Conservation (phyloP, 148 eudicot species). For the Fagopyrum esculentum region DNA sequence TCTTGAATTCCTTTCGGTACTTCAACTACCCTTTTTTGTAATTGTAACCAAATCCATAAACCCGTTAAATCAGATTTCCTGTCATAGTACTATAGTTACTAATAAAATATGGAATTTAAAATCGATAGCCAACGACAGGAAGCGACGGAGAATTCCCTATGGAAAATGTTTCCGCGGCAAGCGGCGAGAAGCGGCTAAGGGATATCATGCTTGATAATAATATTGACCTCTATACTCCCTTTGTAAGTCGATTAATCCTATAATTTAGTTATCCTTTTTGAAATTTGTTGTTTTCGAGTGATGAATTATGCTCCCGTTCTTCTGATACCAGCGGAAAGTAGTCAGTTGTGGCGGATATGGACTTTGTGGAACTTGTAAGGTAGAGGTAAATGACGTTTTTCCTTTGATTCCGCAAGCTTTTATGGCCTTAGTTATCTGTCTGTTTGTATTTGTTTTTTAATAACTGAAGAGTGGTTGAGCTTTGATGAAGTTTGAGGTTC, state of each 20-base stretch:
- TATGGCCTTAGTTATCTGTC: background rate
- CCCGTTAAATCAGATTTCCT: too few relatives aligned
- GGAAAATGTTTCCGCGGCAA: background rate
- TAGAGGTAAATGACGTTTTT: background rate
- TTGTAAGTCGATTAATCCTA: background rate
- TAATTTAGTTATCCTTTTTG: background rate
- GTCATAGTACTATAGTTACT: background rate
- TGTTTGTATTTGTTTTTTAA: background rate
- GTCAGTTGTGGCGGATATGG: conserved; percentile 13
- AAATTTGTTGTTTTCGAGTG: background rate
- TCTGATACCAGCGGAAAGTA: conserved; percentile 4
- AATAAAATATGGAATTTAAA: background rate
- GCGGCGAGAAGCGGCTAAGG: conserved; percentile 9
- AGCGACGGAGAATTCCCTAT: background rate
- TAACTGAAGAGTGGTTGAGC: background rate
- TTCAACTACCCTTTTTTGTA: background rate
- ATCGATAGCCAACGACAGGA: background rate
- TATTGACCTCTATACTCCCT: background rate
- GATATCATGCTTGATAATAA: conserved; percentile 1
- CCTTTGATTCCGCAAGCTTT: background rate
- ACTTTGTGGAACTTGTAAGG: conserved; percentile 13
- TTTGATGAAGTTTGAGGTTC: background rate
- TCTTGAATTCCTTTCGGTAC: background rate
- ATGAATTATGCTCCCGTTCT: background rate
- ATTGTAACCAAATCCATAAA: background rate